Conservation (phyloP, 1,284 basidiomycete genomes). For the Ganoderma sinense region DNA sequence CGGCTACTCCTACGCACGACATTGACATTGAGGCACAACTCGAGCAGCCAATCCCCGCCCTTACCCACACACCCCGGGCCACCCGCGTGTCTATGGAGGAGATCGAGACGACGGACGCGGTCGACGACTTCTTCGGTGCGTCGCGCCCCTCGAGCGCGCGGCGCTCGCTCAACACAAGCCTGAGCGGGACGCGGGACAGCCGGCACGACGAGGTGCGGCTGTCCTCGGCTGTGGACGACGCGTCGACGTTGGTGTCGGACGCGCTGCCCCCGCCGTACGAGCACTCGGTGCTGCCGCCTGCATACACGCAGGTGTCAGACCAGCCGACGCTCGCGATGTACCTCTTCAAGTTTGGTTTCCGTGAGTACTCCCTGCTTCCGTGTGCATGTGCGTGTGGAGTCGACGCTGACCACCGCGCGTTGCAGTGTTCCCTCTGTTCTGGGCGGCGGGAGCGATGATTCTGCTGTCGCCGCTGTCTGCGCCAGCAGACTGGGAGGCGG, state of each 20-base stretch:
- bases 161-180: conserved; percentile 18
- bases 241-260: conserved; percentile 9
- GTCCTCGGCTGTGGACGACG: conserved; percentile 16
- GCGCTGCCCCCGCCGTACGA: conserved; percentile 37
- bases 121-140: conserved; percentile 42
- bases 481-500: conserved; percentile 47
- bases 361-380: conserved; percentile 25
- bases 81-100: conserved; percentile 18
- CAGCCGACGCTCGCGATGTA: conserved; percentile 43
- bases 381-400: neutral
- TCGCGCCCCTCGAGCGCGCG: conserved; percentile 21
- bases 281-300: conserved; percentile 33
- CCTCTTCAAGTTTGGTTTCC: conserved; percentile 44
- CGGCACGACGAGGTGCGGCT: conserved; percentile 35
- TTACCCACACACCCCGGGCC: conserved; percentile 24
- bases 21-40: conserved; percentile 20
- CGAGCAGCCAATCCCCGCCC: conserved; percentile 12
- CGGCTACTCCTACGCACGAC: conserved; percentile 17
- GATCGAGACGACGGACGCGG: conserved; percentile 20
- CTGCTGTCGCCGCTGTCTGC: conserved; percentile 47
- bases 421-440: conserved; percentile 53
- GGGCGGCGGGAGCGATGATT: conserved; percentile 48
- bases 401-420: neutral
- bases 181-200: conserved; percentile 37
- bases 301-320: conserved; percentile 36